Base-by-base conservation (phyloP, 2,329 filamentous ascomycete species). In the Fusarium coffeatum region DNA sequence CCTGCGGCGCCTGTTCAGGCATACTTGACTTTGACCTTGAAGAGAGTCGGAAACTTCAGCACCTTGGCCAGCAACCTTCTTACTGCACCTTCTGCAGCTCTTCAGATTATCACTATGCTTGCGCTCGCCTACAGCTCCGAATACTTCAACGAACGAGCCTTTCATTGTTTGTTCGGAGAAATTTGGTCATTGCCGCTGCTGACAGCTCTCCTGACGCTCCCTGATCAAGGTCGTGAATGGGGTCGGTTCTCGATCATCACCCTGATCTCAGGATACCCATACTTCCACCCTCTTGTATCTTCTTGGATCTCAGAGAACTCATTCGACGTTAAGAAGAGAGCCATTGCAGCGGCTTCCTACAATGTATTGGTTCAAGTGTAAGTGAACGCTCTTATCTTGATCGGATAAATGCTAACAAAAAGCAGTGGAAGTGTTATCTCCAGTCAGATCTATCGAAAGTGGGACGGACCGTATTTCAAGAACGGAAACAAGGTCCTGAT, bases 41-140 rank as follows among this genome's bases (percentile, higher is more conserved):
- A 85, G 66, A 81, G 85, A 4, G 79, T 90, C 7, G 88, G 83
- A 15, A 69, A 75, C 16, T 90, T 89, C 78, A 78, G 78, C 50
- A 88, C 87, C 3, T 87, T 91, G 73, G 78, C 87, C 32, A 86
- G 85, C 28, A 92, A 90, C 69, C 80, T 92, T 64, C 83, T 92
- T 23, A 88, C 88, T 2, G 89, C 90, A 16, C 88, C 87, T 0
- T 84, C 86, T 1, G 86, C 85, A 18, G 82, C 81, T 1, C 76
- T 89, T 2, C 88, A 88, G 74, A 88, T 89, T 64, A 58, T 87
- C 49, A 87, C 87, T 46, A 84, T 89, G 77, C 74, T 89, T 18
- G 75, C 80, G 3, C 82, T 87, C 62, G 86, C 87, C 0, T 87
- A 82, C 78, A 80, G 85, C 47, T 87, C 85, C 8, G 86, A 89